Base-by-base conservation (phyloP, 1,284 basidiomycete genomes). In the Peniophora sp. region DNA sequence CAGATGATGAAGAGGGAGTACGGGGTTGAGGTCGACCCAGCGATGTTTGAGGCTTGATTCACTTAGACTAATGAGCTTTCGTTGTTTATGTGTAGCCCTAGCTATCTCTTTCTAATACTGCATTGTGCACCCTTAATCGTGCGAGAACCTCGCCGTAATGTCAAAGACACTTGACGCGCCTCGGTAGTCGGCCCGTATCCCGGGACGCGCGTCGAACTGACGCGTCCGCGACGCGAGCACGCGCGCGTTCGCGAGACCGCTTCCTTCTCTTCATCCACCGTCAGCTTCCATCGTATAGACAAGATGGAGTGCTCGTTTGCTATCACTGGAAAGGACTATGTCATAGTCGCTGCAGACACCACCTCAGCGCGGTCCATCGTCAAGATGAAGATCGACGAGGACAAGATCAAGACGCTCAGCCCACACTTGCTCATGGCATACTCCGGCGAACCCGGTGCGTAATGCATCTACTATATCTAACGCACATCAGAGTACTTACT, bases 311-410 rank as follows among this genome's bases (percentile, higher is more conserved):
- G 78, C 45, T 88, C 85, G 24, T 88, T 90, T 60, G 85, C 83
- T 23, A 58, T 89, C 47, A 83, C 78, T 51, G 93, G 94, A 50
- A 95, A 95, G 64, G 94, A 86, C 63, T 97, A 91, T 70, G 87
- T 92, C 51, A 78, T 97, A 54, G 72, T 97, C 58, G 94, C 94
- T 3, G 87, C 93, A 23, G 96, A 99, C 70, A 94, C 86, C 22
- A 92, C 85, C 27, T 85, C 93, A 6, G 86, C 84, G 3, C 81
- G 90, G 53, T 96, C 92, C 20, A 94, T 99, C 68, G 85, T 98
- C 63, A 96, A 95, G 72, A 97, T 98, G 92, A 97, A 99, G 75
- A 70, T 80, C 27, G 92, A 97, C 70, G 90, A 94, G 72, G 96
- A 99, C 78, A 98, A 99, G 76, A 94, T 96, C 73, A 95, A 94